These are phyloP conservation scores for Oryza glaberrima DNA, from an alignment of 176 grass and related monocot species.

Conservation along the genomic window DNA sequence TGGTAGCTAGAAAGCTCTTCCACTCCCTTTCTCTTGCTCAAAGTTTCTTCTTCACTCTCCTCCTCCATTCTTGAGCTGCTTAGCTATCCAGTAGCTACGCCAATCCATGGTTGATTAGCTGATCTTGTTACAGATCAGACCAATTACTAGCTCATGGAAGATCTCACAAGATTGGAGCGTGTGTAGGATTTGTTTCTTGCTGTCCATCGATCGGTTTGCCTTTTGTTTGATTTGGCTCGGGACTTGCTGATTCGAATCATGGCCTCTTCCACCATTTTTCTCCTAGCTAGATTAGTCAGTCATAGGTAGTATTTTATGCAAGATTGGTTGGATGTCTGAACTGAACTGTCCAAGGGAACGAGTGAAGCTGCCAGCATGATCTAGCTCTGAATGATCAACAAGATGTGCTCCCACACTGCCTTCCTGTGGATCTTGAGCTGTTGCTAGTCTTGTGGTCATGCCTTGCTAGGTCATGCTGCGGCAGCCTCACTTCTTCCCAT, in stretches of 20 bases:
- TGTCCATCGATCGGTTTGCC: too few species aligned
- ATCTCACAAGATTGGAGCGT: background rate
- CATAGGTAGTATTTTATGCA: slow-evolving; percentile 54
- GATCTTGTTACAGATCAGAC: background rate
- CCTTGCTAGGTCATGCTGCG: slow-evolving; percentile 97
- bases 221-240: background rate
- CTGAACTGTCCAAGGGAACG: slow-evolving; percentile 80
- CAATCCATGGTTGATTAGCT: background rate
- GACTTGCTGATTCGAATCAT: background rate
- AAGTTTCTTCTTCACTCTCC: background rate
- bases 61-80: background rate
- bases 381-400: slow-evolving; percentile 74
- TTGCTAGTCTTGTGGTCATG: slow-evolving; percentile 39
- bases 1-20: background rate
- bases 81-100: background rate
- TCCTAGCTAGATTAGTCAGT: background rate
- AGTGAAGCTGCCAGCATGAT: slow-evolving; percentile 99
- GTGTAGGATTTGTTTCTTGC: background rate
- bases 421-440: background rate
- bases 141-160: background rate
- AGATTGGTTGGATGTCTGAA: slow-evolving; percentile 2
- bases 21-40: background rate
- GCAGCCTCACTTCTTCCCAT: slow-evolving; percentile 96
- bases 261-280: background rate
- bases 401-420: background rate